Conservation (phyloP, 441 rosid genomes). For the Hura crepitans region DNA sequence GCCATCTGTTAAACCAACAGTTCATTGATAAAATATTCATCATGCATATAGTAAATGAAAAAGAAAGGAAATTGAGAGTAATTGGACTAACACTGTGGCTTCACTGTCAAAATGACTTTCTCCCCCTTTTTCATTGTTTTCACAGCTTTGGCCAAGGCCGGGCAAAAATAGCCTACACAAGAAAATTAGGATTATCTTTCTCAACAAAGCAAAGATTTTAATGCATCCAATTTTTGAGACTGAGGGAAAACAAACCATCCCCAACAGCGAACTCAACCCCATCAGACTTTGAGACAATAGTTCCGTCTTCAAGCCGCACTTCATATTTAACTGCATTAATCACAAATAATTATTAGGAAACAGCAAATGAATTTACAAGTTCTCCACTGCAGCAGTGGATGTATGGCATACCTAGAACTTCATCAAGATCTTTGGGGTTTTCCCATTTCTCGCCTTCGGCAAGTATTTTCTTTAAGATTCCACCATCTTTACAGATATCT, state of each 20-base stretch:
- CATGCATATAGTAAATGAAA: neutral
- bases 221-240: neutral
- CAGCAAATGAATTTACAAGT: no score
- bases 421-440: conserved; percentile 75
- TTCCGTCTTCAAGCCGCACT: conserved; percentile 67
- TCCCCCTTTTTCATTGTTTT: conserved; percentile 89
- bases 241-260: conserved; percentile 41
- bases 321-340: conserved; percentile 59
- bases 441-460: conserved; percentile 72
- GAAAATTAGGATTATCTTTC: neutral
- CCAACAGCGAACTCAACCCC: conserved; percentile 69
- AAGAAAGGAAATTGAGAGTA: neutral
- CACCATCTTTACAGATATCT: conserved; percentile 89
- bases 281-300: conserved; percentile 56
- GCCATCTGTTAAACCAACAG: conserved; percentile 48
- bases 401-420: conserved; percentile 55
- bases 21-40: no score
- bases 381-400: neutral
- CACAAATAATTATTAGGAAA: no score
- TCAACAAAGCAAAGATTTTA: conserved; percentile 32
- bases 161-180: conserved; percentile 61
- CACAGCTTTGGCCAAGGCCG: conserved; percentile 62
- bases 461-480: conserved; percentile 70
- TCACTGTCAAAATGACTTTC: conserved; percentile 62
- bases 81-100: conserved; percentile 65